phyloP scores from a whole-genome alignment of 768 basidiomycete genomes.

The Kondoa malvinella region DNA sequence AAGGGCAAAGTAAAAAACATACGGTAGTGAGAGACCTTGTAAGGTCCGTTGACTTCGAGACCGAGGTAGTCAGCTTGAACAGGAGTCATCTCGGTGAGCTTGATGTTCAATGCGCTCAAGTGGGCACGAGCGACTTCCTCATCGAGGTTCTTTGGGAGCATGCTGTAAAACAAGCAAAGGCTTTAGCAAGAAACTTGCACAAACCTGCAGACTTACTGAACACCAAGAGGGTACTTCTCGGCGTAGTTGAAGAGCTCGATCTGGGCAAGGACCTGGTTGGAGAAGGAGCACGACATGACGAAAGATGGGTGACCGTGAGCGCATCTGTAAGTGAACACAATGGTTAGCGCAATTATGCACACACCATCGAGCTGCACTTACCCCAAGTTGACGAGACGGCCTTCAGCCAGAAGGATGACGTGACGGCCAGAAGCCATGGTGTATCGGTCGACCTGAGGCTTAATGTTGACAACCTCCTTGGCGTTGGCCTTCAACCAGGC shows the following conservation, averaged over 20 bases:
- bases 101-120: slow-evolving; percentile 75
- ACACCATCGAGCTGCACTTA: too few species aligned
- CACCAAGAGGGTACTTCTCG: slow-evolving; percentile 83
- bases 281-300: slow-evolving; percentile 99
- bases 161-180: slow-evolving; percentile 32
- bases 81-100: slow-evolving; percentile 42
- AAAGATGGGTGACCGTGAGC: slow-evolving; percentile 98
- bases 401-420: slow-evolving; percentile 92
- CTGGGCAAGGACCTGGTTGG: slow-evolving; percentile 84
- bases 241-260: slow-evolving; percentile 84
- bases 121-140: slow-evolving; percentile 98
- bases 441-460: slow-evolving; percentile 97
- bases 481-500: slow-evolving; percentile 96
- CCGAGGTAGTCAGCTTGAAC: slow-evolving; percentile 82
- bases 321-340: too few species aligned
- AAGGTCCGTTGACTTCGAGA: slow-evolving; percentile 64
- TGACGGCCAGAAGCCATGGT: slow-evolving; percentile 84
- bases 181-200: not conserved
- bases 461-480: slow-evolving; percentile 64
- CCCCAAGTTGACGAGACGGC: slow-evolving; percentile 98
- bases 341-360: too few species aligned
- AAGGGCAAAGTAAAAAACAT: not conserved
- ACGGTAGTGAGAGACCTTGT: slow-evolving; percentile 37
- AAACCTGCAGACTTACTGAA: slow-evolving; percentile 40
- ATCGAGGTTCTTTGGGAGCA: slow-evolving; percentile 93